Percentiles rank a stretch among this genome's conserved stretches.
Conservation (phyloP, 306 rosid genomes). For the Lagenaria siceraria region DNA sequence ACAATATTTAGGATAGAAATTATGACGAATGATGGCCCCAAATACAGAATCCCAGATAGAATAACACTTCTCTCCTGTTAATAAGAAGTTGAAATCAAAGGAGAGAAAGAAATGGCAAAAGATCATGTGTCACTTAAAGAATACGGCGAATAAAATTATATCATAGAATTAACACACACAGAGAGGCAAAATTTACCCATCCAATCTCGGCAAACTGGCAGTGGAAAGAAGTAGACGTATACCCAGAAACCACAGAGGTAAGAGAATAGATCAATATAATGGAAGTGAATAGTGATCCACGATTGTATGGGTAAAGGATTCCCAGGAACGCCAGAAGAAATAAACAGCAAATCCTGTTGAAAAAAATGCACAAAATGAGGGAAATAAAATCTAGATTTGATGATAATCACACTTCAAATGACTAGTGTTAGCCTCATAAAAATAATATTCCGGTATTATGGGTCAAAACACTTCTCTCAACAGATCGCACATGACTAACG, state of each 20-base stretch:
- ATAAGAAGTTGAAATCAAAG: constrained; percentile 10
- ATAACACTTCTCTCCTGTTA: constrained; percentile 58
- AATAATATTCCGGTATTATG: neutral
- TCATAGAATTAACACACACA: neutral
- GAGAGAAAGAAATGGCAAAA: neutral
- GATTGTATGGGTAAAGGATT: constrained; percentile 61
- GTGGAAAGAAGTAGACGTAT: constrained; percentile 64
- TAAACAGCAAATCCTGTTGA: constrained; percentile 45
- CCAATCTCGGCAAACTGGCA: constrained; percentile 50
- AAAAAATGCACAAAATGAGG: constrained; percentile 6
- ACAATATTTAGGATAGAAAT: constrained; percentile 48
- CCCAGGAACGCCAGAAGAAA: constrained; percentile 55
- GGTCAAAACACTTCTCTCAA: neutral
- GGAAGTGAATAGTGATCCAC: constrained; percentile 56
- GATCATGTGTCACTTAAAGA: neutral
- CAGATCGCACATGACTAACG: neutral
- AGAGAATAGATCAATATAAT: constrained; percentile 40
- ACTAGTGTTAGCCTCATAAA: neutral
- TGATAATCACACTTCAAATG: neutral
- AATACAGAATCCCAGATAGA: constrained; percentile 55
- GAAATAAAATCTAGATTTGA: neutral
- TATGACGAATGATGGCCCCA: constrained; percentile 53
- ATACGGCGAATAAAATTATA: neutral
- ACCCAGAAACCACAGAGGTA: constrained; percentile 61
- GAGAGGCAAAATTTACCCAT: constrained; percentile 44